phyloP scores from a whole-genome alignment of 2,329 filamentous ascomycete genomes.

The Huntiella abstrusa region DNA sequence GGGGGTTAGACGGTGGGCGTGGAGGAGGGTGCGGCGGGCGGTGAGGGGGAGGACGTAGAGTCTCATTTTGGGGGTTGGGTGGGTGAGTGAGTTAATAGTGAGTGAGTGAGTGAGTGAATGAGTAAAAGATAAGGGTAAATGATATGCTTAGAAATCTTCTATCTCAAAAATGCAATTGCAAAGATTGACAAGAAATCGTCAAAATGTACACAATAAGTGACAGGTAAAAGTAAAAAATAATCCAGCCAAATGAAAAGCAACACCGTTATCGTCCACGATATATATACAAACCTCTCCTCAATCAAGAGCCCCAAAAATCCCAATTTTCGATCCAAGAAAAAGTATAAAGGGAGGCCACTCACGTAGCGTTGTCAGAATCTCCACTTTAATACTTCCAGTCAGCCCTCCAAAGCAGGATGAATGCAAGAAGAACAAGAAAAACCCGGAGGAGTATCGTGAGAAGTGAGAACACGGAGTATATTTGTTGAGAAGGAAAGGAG shows the following conservation, averaged over 20 bases:
- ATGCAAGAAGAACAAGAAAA: too few relatives aligned
- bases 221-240: not conserved
- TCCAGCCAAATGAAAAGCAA: not conserved
- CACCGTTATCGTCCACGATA: not conserved
- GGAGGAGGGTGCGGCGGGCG: constrained; percentile 75
- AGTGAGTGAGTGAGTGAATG: not conserved
- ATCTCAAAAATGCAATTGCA: too few relatives aligned
- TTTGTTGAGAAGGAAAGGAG: not conserved
- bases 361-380: too few relatives aligned
- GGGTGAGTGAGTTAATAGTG: not conserved
- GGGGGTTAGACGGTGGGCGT: constrained; percentile 59
- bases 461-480: too few relatives aligned
- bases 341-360: too few relatives aligned
- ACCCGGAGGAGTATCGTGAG: too few relatives aligned
- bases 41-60: constrained; percentile 88
- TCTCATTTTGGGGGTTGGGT: constrained; percentile 43
- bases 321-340: too few relatives aligned
- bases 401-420: too few relatives aligned
- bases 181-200: not conserved
- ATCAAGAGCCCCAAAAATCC: too few relatives aligned
- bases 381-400: too few relatives aligned
- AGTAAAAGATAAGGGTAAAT: not conserved
- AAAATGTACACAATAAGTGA: not conserved
- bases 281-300: not conserved
- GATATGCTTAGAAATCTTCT: too few relatives aligned